Conservation (phyloP, 768 basidiomycete genomes). For the Xerocomus brunneocitrinus region DNA sequence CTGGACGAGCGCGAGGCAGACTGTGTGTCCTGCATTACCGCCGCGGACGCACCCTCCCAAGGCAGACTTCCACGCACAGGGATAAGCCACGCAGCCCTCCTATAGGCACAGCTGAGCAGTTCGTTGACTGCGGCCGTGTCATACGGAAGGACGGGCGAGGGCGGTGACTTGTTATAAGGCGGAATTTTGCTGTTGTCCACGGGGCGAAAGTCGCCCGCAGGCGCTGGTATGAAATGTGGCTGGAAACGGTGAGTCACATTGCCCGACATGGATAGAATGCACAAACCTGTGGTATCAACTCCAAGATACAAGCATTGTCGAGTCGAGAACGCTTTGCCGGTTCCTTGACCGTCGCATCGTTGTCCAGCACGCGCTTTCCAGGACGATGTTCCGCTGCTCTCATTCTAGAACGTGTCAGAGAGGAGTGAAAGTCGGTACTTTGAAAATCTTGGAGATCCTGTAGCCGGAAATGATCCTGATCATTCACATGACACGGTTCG, state of each 20-base stretch:
- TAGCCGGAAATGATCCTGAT: slow-evolving; percentile 35
- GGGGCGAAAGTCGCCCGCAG: slow-evolving; percentile 11
- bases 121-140: slow-evolving; percentile 29
- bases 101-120: slow-evolving; percentile 29
- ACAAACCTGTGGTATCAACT: slow-evolving; percentile 45
- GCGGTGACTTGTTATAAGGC: slow-evolving; percentile 33
- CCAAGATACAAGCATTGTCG: slow-evolving; percentile 33
- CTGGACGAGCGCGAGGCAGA: slow-evolving; percentile 15
- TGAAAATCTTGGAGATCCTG: slow-evolving; percentile 43
- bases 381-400: neutral
- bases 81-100: slow-evolving; percentile 52
- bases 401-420: neutral
- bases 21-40: slow-evolving; percentile 34
- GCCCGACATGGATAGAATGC: neutral
- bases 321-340: slow-evolving; percentile 33
- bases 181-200: slow-evolving; percentile 22
- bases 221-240: slow-evolving; percentile 22
- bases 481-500: slow-evolving; percentile 20
- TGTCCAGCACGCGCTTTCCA: slow-evolving; percentile 9
- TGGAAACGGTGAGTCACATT: slow-evolving; percentile 15
- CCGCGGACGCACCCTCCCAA: slow-evolving; percentile 44
- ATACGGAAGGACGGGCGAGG: slow-evolving; percentile 35
- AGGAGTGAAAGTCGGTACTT: slow-evolving; percentile 29
- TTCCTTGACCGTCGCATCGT: slow-evolving; percentile 1
- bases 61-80: slow-evolving; percentile 52